Percentiles rank a stretch among this genome's conserved stretches.
Conservation (phyloP, 441 rosid genomes). For the Macaranga tanarius region DNA sequence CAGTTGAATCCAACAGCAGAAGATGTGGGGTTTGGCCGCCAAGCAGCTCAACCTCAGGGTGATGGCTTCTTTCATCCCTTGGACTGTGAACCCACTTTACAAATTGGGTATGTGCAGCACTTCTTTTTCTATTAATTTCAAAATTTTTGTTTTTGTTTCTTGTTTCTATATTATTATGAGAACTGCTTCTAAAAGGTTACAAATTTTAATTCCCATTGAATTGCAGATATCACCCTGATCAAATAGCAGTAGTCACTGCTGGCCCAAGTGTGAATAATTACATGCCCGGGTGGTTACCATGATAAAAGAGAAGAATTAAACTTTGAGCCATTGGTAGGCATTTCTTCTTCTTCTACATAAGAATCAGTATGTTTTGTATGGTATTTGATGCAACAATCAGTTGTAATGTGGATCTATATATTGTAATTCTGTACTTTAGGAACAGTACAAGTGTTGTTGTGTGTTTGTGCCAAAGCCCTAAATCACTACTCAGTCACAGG, state of each 20-base stretch:
- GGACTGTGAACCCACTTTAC: constrained; percentile 90
- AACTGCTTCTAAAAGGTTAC: no score
- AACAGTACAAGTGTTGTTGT: constrained; percentile 22
- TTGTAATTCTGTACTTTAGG: constrained; percentile 14
- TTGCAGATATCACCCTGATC: constrained; percentile 67
- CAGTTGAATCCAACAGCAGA: constrained; percentile 65
- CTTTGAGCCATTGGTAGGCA: constrained; percentile 7
- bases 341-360: constrained; percentile 2
- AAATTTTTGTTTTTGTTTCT: no score
- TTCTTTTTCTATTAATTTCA: neutral
- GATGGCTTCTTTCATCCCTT: constrained; percentile 80
- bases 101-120: constrained; percentile 61
- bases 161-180: no score
- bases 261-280: constrained; percentile 83
- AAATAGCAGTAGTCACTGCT: constrained; percentile 47
- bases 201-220: constrained; percentile 1
- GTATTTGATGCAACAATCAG: constrained; percentile 20
- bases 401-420: constrained; percentile 12
- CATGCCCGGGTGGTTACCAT: constrained; percentile 94
- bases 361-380: constrained; percentile 25
- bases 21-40: constrained; percentile 56
- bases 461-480: constrained; percentile 20
- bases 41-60: constrained; percentile 53
- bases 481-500: constrained; percentile 13
- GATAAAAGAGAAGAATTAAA: constrained; percentile 16